phyloP scores from a whole-genome alignment of 164 flowering plant genomes.

The Brasenia schreberi region DNA sequence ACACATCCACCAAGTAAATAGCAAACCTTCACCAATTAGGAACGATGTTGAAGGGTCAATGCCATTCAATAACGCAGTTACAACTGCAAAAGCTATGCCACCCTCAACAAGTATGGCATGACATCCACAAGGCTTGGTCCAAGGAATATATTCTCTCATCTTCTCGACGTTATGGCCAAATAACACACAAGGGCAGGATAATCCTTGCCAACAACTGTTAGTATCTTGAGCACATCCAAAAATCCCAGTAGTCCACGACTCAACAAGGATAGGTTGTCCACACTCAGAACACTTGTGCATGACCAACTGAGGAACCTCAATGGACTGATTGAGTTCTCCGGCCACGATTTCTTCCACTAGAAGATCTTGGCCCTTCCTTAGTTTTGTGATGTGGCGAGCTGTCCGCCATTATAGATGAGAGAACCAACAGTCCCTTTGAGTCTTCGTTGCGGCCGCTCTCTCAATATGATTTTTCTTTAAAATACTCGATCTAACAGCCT shows the following conservation, averaged over 20 bases:
- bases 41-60: slow-evolving; percentile 69
- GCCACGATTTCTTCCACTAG: slow-evolving; percentile 45
- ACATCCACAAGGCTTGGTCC: slow-evolving; percentile 70
- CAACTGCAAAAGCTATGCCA: slow-evolving; percentile 64
- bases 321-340: slow-evolving; percentile 69
- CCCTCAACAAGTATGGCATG: slow-evolving; percentile 92
- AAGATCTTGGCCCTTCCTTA: slow-evolving; percentile 40
- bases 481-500: too few species aligned
- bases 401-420: slow-evolving; percentile 33
- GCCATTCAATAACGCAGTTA: slow-evolving; percentile 58
- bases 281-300: slow-evolving; percentile 59
- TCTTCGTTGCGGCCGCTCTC: too few species aligned
- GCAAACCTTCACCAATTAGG: slow-evolving; percentile 64
- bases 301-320: slow-evolving; percentile 52
- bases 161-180: slow-evolving; percentile 75
- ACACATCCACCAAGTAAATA: slow-evolving; percentile 96
- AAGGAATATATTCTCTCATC: slow-evolving; percentile 62
- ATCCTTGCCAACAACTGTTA: slow-evolving; percentile 67
- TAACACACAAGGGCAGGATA: slow-evolving; percentile 86
- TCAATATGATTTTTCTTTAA: too few species aligned
- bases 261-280: slow-evolving; percentile 73
- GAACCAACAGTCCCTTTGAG: too few species aligned
- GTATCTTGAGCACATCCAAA: slow-evolving; percentile 67
- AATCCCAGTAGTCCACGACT: slow-evolving; percentile 79
- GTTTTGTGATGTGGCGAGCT: slow-evolving; percentile 28